A percentile compares a stretch with the other conserved stretches of the same genome.
These are phyloP conservation scores for Leccinum incarnatum DNA, from an alignment of 768 basidiomycete genomes.

Conservation along the genomic window DNA sequence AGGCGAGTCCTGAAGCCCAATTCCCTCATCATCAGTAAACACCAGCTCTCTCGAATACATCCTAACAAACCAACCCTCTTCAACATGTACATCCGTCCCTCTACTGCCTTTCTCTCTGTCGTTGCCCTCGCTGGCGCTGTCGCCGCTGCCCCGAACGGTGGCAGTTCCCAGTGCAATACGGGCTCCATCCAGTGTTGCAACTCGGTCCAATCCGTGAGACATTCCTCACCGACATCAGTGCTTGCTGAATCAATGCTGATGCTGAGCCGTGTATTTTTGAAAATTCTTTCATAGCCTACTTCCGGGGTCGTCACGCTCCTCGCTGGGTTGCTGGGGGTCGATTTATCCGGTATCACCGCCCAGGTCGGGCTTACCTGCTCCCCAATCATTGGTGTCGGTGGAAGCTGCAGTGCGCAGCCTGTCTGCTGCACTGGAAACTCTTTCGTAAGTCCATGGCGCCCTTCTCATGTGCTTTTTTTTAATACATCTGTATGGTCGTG, in stretches of 20 bases:
- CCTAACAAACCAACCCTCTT: not conserved
- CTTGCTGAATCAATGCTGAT: not conserved
- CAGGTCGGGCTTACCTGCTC: not conserved
- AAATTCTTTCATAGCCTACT: not conserved
- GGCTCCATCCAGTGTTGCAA: not conserved
- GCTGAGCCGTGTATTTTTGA: not conserved
- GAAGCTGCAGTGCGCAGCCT: not conserved
- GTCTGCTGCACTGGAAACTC: slow-evolving; percentile 3
- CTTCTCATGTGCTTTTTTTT: too few species aligned
- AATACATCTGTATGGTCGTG: not conserved
- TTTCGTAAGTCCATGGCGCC: not conserved
- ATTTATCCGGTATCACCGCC: too few species aligned
- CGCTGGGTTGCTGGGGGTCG: not conserved
- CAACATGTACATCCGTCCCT: not conserved
- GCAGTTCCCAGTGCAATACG: not conserved
- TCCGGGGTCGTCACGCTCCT: not conserved
- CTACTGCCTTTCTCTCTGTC: not conserved
- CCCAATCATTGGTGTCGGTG: not conserved
- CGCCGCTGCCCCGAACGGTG: not conserved
- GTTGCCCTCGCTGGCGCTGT: not conserved
- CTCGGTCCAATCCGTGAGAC: not conserved
- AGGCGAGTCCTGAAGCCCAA: not conserved
- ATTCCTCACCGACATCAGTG: not conserved
- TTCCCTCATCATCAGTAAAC: not conserved
- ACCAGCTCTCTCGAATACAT: not conserved